These are phyloP conservation scores for Podospora comata DNA, from an alignment of 495 filamentous ascomycete species.

Conservation along the genomic window DNA sequence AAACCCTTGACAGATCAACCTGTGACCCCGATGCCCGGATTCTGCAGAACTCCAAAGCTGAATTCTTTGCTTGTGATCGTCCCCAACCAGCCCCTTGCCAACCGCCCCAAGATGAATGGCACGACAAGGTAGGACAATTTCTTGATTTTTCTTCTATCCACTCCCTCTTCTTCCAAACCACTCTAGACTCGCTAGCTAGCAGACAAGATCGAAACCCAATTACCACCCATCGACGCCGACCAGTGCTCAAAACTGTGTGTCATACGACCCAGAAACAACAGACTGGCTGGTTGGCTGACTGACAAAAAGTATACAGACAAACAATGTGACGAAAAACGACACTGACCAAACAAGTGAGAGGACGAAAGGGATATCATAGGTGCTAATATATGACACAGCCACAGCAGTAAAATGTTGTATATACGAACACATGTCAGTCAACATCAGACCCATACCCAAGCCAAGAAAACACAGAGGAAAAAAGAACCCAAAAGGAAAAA, in stretches of 20 bases:
- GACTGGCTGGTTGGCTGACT: not conserved
- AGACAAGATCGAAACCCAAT: not conserved
- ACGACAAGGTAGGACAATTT: not conserved
- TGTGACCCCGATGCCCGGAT: not conserved
- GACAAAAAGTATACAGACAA: not conserved
- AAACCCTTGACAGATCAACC: not conserved
- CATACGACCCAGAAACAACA: not conserved
- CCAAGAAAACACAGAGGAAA: not conserved
- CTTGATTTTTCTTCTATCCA: not conserved
- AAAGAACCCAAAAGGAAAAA: not conserved
- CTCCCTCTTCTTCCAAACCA: not conserved
- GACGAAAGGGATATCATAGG: conserved; percentile 4
- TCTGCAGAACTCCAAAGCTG: not conserved
- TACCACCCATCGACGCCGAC: not conserved
- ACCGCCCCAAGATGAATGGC: not conserved
- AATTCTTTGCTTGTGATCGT: not conserved
- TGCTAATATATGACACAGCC: not conserved
- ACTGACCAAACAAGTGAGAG: conserved; percentile 1
- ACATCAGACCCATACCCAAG: not conserved
- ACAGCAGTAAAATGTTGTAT: not conserved
- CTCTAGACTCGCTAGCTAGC: not conserved
- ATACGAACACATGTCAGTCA: not conserved
- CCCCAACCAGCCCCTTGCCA: not conserved
- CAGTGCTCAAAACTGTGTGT: not conserved
- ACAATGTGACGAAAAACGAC: not conserved